These are phyloP conservation scores for Musa itinerans DNA, from an alignment of 176 grass and related monocot species.

Conservation along the genomic window DNA sequence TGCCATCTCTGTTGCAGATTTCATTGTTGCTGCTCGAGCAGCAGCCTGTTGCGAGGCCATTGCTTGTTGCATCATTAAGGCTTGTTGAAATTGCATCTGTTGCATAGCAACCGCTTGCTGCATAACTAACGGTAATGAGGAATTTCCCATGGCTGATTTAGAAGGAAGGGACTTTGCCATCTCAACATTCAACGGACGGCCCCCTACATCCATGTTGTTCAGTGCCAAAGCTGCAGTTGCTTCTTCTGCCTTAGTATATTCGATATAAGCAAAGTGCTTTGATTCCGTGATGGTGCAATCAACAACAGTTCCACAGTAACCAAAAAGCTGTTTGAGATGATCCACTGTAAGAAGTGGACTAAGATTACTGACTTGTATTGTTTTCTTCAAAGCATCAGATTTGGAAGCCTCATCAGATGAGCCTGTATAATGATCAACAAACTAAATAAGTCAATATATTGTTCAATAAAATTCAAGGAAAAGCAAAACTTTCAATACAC, in stretches of 20 bases:
- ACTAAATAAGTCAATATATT: background rate
- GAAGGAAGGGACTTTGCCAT: conserved; percentile 88
- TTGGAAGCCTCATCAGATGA: conserved; percentile 42
- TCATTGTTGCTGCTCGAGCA: conserved; percentile 79
- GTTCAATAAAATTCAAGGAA: background rate
- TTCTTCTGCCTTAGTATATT: conserved; percentile 80
- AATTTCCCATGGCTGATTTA: conserved; percentile 44
- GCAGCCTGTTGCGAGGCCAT: conserved; percentile 71
- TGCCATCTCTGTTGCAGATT: conserved; percentile 92
- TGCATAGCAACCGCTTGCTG: conserved; percentile 92
- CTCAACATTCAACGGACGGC: conserved; percentile 83
- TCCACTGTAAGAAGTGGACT: conserved; percentile 69
- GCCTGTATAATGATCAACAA: conserved; percentile 32
- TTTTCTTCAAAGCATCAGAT: conserved; percentile 73
- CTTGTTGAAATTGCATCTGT: conserved; percentile 97
- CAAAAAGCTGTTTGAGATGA: conserved; percentile 87
- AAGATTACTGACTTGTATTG: conserved; percentile 88
- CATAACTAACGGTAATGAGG: conserved; percentile 74
- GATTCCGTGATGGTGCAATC: conserved; percentile 80
- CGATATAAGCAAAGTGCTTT: conserved; percentile 80
- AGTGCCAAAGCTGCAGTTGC: conserved; percentile 64
- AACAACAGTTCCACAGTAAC: conserved; percentile 67
- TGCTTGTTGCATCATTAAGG: conserved; percentile 73
- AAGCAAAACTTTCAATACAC: too few relatives aligned
- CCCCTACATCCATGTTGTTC: conserved; percentile 77